These are phyloP conservation scores for Cryptococcus neoformans DNA, from an alignment of 1,284 basidiomycete species.

Conservation along the genomic window DNA sequence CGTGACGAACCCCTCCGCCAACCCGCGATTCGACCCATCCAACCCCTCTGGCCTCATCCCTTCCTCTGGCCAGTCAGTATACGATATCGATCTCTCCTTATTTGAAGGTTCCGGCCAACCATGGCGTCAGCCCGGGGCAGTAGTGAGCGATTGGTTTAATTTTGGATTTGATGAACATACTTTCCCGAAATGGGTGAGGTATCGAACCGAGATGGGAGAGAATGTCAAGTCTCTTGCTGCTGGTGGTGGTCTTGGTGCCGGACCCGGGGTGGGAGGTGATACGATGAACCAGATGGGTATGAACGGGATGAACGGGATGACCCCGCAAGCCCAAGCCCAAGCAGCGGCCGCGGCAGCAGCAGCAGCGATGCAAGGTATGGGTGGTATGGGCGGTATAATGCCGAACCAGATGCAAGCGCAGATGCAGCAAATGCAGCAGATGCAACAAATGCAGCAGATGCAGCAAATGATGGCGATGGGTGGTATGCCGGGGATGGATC, in stretches of 20 bases:
- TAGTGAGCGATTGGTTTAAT: slow-evolving; percentile 98
- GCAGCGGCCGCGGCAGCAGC: slow-evolving; percentile 33
- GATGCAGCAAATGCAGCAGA: slow-evolving; percentile 28
- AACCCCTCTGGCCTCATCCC: slow-evolving; percentile 57
- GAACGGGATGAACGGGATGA: slow-evolving; percentile 19
- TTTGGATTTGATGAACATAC: slow-evolving; percentile 97
- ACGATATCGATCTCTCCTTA: slow-evolving; percentile 80
- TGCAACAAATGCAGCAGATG: slow-evolving; percentile 6
- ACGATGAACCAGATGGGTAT: slow-evolving; percentile 25
- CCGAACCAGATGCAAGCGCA: slow-evolving; percentile 36
- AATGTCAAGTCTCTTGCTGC: slow-evolving; percentile 46
- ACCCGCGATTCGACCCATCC: slow-evolving; percentile 55
- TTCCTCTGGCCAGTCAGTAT: slow-evolving; percentile 66
- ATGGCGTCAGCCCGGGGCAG: slow-evolving; percentile 89
- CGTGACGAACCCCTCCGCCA: slow-evolving; percentile 34
- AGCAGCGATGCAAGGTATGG: slow-evolving; percentile 13
- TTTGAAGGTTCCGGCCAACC: slow-evolving; percentile 72
- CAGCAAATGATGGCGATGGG: slow-evolving; percentile 43
- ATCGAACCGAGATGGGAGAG: slow-evolving; percentile 73
- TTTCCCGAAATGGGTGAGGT: slow-evolving; percentile 88
- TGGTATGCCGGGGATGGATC: slow-evolving; percentile 19
- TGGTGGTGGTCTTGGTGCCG: slow-evolving; percentile 5
- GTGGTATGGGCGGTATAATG: slow-evolving; percentile 9
- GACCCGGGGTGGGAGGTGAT: slow-evolving; percentile 12
- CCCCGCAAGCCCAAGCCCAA: slow-evolving; percentile 5